These are phyloP conservation scores for Botryosphaeria agaves DNA, from an alignment of 2,329 filamentous ascomycete species.

Conservation along the genomic window DNA sequence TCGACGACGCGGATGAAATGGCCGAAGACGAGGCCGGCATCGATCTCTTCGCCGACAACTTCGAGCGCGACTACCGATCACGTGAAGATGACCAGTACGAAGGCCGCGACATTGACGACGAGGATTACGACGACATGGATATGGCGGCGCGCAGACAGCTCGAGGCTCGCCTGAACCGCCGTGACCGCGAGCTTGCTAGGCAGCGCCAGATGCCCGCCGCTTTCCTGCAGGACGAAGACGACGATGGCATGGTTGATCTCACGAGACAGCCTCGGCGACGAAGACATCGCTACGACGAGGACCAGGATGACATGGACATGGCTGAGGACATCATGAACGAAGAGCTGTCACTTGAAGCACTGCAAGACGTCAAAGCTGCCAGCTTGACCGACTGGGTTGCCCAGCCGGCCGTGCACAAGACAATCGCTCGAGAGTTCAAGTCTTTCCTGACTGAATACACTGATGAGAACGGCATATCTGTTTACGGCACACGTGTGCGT, in stretches of 20 bases:
- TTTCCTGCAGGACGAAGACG: conserved; percentile 66
- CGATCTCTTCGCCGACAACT: conserved; percentile 54
- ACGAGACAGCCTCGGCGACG: conserved; percentile 71
- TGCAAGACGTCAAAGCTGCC: conserved; percentile 83
- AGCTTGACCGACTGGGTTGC: conserved; percentile 93
- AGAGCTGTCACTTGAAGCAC: conserved; percentile 77
- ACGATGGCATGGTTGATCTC: conserved; percentile 70
- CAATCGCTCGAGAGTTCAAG: conserved; percentile 93
- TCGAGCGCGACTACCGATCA: conserved; percentile 42
- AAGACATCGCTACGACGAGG: conserved; percentile 85
- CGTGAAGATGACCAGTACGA: conserved; percentile 45
- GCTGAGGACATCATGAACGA: conserved; percentile 89
- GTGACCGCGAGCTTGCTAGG: conserved; percentile 55
- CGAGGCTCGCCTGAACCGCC: conserved; percentile 54
- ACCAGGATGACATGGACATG: conserved; percentile 76
- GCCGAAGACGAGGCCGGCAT: conserved; percentile 54
- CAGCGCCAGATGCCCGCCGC: conserved; percentile 51
- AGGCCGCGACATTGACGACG: conserved; percentile 57
- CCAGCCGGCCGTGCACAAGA: conserved; percentile 74
- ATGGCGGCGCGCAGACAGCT: conserved; percentile 49
- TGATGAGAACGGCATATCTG: conserved; percentile 73
- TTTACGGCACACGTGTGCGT: conserved; percentile 86
- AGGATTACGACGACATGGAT: conserved; percentile 56
- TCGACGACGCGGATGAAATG: conserved; percentile 51
- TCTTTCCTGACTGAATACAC: conserved; percentile 93